Conservation (phyloP, 495 filamentous ascomycete genomes). For the Penicillium roqueforti region DNA sequence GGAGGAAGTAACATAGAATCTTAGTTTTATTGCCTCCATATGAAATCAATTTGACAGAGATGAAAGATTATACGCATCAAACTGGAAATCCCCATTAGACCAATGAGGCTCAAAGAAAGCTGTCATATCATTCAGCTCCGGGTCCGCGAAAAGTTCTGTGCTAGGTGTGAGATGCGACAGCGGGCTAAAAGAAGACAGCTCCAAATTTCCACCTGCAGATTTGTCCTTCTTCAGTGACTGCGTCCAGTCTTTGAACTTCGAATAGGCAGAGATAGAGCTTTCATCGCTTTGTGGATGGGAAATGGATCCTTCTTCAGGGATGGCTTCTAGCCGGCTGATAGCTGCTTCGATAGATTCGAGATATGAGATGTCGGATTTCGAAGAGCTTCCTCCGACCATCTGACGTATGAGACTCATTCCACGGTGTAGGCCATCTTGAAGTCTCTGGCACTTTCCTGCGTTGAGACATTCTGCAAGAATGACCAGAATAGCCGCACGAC, state of each 20-base stretch:
- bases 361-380: conserved; percentile 20
- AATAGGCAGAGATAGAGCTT: conserved; percentile 13
- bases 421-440: conserved; percentile 11
- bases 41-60: not conserved
- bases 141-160: not conserved
- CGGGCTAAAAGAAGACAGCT: conserved; percentile 21
- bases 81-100: conserved; percentile 3
- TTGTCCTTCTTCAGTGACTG: conserved; percentile 21
- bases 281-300: not conserved
- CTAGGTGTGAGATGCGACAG: conserved; percentile 8
- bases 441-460: conserved; percentile 11
- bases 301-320: not conserved
- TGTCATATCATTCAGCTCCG: conserved; percentile 9
- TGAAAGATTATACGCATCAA: conserved; percentile 12
- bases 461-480: conserved; percentile 43
- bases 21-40: not conserved
- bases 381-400: conserved; percentile 20
- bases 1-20: not conserved
- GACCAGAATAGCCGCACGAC: conserved; percentile 45
- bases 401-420: conserved; percentile 21
- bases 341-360: conserved; percentile 21
- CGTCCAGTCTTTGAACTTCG: conserved; percentile 23
- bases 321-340: conserved; percentile 10
- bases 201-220: not conserved
- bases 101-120: conserved; percentile 14